Conservation (phyloP, 176 grass and related monocot genomes). For the Dendrocalamus sinicus region DNA sequence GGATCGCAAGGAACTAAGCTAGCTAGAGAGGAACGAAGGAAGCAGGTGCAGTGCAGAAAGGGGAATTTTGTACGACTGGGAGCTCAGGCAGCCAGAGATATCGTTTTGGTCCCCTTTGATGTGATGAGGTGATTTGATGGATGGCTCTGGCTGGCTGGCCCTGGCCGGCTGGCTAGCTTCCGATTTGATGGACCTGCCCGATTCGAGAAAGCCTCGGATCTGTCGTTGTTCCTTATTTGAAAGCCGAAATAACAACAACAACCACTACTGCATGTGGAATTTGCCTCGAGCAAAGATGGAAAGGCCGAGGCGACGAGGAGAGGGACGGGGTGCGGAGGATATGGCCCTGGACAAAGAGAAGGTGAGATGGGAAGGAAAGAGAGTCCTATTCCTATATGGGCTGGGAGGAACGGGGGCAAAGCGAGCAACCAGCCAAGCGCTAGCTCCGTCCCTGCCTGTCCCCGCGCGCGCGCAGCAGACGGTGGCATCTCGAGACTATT, state of each 20-base stretch:
- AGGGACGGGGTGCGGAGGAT: conserved; percentile 9
- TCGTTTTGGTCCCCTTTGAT: conserved; percentile 57
- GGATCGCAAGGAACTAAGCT: neutral
- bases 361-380: conserved; percentile 10
- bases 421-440: conserved; percentile 25
- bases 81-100: conserved; percentile 39
- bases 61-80: conserved; percentile 46
- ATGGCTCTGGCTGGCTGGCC: conserved; percentile 22
- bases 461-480: neutral
- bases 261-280: conserved; percentile 51
- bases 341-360: conserved; percentile 11
- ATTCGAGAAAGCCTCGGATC: conserved; percentile 87
- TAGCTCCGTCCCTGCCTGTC: conserved; percentile 7
- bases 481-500: conserved; percentile 45
- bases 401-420: neutral
- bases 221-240: conserved; percentile 89
- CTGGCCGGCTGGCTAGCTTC: conserved; percentile 34
- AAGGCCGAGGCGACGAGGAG: conserved; percentile 34
- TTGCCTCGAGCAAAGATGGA: conserved; percentile 58
- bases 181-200: conserved; percentile 96
- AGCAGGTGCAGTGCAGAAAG: neutral
- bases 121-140: conserved; percentile 79
- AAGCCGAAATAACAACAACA: conserved; percentile 37
- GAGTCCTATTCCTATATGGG: conserved; percentile 24
- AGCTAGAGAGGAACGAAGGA: neutral